These are phyloP conservation scores for Podospora comata DNA, from an alignment of 495 filamentous ascomycete genomes.

Conservation along the genomic window DNA sequence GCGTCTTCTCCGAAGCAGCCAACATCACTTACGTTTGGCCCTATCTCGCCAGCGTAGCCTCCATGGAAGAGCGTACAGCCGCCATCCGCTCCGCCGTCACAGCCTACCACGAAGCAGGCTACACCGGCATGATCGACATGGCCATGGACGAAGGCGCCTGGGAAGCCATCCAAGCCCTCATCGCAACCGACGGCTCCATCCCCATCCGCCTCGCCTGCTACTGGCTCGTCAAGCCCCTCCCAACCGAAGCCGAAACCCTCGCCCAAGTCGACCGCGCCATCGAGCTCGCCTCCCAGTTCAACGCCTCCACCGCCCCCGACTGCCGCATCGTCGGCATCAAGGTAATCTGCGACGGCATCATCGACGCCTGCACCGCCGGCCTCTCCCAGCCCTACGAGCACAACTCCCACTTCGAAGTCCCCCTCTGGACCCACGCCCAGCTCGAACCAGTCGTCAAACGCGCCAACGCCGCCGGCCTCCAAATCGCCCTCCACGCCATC, in stretches of 20 bases:
- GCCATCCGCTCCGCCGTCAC: slow-evolving; percentile 49
- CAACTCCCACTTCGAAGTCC: slow-evolving; percentile 45
- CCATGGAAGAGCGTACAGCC: slow-evolving; percentile 51
- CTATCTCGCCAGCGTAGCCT: slow-evolving; percentile 50
- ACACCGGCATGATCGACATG: slow-evolving; percentile 66
- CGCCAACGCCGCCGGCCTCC: slow-evolving; percentile 53
- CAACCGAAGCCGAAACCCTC: slow-evolving; percentile 42
- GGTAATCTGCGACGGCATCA: slow-evolving; percentile 64
- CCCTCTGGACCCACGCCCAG: slow-evolving; percentile 54
- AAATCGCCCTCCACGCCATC: slow-evolving; percentile 65
- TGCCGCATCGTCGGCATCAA: slow-evolving; percentile 64
- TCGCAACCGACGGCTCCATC: slow-evolving; percentile 37
- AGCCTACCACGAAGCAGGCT: slow-evolving; percentile 54
- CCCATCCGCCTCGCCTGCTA: slow-evolving; percentile 61
- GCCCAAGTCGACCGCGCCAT: slow-evolving; percentile 58
- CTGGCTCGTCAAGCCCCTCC: slow-evolving; percentile 56
- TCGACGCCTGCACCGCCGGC: slow-evolving; percentile 65
- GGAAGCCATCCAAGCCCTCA: slow-evolving; percentile 52
- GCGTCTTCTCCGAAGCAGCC: slow-evolving; percentile 58
- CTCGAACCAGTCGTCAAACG: slow-evolving; percentile 53
- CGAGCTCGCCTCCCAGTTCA: slow-evolving; percentile 49
- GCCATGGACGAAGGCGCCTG: slow-evolving; percentile 64
- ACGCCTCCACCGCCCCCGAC: slow-evolving; percentile 46
- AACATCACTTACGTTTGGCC: slow-evolving; percentile 58
- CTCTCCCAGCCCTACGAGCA: slow-evolving; percentile 58